A percentile compares a stretch with the other conserved stretches of the same genome.
Conservation (phyloP, 176 grass and related monocot genomes). For the Aegilops longissima region DNA sequence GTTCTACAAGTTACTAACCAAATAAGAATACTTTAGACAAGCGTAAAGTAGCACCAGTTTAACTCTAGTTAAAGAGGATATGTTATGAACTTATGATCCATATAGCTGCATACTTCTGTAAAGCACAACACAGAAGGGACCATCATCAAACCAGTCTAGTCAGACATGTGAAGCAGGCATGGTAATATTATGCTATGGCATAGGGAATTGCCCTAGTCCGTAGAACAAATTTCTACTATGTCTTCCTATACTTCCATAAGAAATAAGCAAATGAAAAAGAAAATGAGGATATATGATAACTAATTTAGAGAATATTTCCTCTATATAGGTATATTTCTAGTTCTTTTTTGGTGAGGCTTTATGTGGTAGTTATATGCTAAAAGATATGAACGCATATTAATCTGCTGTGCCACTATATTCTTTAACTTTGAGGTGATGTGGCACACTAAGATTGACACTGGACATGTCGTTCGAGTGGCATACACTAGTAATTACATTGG, state of each 20-base stretch:
- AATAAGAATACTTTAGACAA: slow-evolving; percentile 9
- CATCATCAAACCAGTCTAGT: neutral
- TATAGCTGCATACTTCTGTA: slow-evolving; percentile 12
- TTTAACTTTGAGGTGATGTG: neutral
- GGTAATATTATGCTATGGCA: neutral
- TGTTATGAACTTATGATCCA: neutral
- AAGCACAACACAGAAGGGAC: neutral
- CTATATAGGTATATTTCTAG: neutral
- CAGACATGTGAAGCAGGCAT: neutral
- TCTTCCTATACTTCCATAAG: neutral
- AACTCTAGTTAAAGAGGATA: neutral
- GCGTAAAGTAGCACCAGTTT: neutral
- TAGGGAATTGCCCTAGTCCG: neutral
- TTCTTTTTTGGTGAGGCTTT: neutral
- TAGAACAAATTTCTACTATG: neutral
- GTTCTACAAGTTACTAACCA: slow-evolving; percentile 1
- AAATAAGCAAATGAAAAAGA: neutral
- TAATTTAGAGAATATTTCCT: neutral
- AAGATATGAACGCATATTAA: neutral
- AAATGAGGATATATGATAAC: neutral
- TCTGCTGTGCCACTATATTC: neutral
- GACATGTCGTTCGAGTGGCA: neutral
- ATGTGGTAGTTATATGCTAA: slow-evolving; percentile 3
- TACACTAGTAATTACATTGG: neutral
- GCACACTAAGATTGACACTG: neutral